Evolutionary conservation across 176 grass and related monocot genomes (phyloP).

Genomic region (Rhipidocladum racemiflorum): DNA sequence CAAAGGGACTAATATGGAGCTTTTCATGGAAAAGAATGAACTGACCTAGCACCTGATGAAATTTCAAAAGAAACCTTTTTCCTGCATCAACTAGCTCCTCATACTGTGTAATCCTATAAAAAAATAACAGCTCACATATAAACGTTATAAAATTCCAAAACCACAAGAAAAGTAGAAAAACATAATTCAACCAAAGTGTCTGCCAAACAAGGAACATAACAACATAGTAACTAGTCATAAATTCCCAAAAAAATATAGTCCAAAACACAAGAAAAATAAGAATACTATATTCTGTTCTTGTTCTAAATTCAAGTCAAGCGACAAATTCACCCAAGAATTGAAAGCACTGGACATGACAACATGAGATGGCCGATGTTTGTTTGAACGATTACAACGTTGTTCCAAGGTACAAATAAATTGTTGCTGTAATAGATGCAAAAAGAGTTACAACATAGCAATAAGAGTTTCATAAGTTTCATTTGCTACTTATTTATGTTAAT

Average conservation of each 20-base stretch:
- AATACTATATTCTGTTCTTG: background rate
- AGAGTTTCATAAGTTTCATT: background rate
- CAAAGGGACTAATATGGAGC: background rate
- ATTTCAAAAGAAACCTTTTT: conserved; percentile 50
- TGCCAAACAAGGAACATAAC: background rate
- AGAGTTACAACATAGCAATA: background rate
- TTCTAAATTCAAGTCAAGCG: background rate
- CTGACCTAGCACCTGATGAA: conserved; percentile 46
- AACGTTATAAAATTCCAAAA: too few relatives aligned
- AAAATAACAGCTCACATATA: background rate
- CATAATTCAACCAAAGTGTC: background rate
- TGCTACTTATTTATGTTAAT: background rate
- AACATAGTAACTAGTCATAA: background rate
- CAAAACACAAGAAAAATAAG: background rate
- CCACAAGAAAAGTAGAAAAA: background rate
- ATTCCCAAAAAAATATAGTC: background rate
- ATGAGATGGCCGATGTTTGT: background rate
- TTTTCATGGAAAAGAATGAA: conserved; percentile 4
- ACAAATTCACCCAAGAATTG: background rate
- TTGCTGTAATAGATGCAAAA: background rate
- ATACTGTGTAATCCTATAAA: conserved; percentile 40
- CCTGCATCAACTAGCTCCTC: conserved; percentile 58
- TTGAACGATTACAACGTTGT: background rate
- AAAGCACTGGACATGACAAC: background rate
- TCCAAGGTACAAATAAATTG: background rate